These are phyloP conservation scores for Hypsizygus marmoreus DNA, from an alignment of 768 basidiomycete genomes.

Conservation along the genomic window DNA sequence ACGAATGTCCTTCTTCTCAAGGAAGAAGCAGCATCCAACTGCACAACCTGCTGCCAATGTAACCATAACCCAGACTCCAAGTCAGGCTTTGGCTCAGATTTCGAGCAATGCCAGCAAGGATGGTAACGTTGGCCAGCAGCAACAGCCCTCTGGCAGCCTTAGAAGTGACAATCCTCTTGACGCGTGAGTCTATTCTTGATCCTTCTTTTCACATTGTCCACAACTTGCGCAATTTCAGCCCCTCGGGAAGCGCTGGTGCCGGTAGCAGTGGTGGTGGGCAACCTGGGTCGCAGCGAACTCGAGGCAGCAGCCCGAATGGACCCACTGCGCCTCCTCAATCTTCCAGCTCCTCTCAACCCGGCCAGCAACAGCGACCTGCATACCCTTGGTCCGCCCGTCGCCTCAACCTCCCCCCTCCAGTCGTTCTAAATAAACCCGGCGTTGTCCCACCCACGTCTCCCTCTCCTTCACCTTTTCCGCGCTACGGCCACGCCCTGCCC, in stretches of 20 bases:
- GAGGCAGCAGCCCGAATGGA: conserved; percentile 23
- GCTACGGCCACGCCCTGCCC: conserved; percentile 94
- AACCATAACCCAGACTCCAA: conserved; percentile 62
- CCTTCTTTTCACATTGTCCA: not conserved
- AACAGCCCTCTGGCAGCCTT: conserved; percentile 21
- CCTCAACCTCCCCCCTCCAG: conserved; percentile 68
- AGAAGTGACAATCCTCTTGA: conserved; percentile 25
- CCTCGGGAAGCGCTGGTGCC: conserved; percentile 7
- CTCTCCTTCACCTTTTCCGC: conserved; percentile 90
- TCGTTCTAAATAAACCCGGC: conserved; percentile 63
- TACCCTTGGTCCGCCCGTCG: conserved; percentile 87
- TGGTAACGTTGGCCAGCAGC: conserved; percentile 16
- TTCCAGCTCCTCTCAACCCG: conserved; percentile 15
- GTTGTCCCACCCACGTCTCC: conserved; percentile 63
- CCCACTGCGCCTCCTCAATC: conserved; percentile 8
- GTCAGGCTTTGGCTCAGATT: conserved; percentile 67
- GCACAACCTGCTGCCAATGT: conserved; percentile 48
- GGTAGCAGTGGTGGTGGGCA: conserved; percentile 9
- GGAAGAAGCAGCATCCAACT: conserved; percentile 74
- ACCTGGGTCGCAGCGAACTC: conserved; percentile 18
- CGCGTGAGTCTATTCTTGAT: conserved; percentile 32
- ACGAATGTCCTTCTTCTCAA: conserved; percentile 93
- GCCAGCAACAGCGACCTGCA: conserved; percentile 48
- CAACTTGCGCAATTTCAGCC: not conserved
- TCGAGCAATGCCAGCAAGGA: conserved; percentile 37